These are phyloP conservation scores for Pochonia chlamydosporia DNA, from an alignment of 2,329 filamentous ascomycete species.

Conservation along the genomic window DNA sequence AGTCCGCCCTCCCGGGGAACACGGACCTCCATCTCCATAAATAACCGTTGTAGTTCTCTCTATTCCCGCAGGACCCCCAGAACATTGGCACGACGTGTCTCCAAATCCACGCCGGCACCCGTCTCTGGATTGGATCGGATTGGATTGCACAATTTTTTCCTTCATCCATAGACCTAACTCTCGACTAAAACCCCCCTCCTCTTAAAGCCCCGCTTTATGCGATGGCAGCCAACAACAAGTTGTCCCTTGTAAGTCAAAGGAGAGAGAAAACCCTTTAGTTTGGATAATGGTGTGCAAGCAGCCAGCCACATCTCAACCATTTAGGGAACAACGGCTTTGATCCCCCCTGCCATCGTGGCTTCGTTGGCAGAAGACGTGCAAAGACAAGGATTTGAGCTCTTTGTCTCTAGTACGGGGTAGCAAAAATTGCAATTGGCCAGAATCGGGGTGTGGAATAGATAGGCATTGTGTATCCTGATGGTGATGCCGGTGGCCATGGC, in stretches of 20 bases:
- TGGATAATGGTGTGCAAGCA: conserved; percentile 2
- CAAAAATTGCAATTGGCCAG: not conserved
- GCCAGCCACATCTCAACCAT: conserved; percentile 3
- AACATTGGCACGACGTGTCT: not conserved
- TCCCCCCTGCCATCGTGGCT: not conserved
- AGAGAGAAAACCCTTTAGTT: not conserved
- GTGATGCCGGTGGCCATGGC: not conserved
- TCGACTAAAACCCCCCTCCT: not conserved
- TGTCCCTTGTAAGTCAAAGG: not conserved
- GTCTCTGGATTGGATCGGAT: too few relatives aligned
- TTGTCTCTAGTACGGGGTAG: not conserved
- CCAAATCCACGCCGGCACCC: too few relatives aligned
- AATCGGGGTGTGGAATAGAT: not conserved
- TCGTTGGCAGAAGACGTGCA: not conserved
- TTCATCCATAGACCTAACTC: not conserved
- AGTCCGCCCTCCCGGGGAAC: not conserved
- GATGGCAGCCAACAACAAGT: not conserved
- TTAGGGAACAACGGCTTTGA: not conserved
- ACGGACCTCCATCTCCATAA: not conserved
- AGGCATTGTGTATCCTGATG: not conserved
- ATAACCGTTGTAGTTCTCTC: conserved; percentile 1
- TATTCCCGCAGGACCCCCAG: not conserved
- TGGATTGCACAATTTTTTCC: not conserved
- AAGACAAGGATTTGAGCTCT: not conserved
- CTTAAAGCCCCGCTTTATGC: not conserved